phyloP scores from a whole-genome alignment of 768 basidiomycete genomes.

The Naganishia vaughanmartiniae region DNA sequence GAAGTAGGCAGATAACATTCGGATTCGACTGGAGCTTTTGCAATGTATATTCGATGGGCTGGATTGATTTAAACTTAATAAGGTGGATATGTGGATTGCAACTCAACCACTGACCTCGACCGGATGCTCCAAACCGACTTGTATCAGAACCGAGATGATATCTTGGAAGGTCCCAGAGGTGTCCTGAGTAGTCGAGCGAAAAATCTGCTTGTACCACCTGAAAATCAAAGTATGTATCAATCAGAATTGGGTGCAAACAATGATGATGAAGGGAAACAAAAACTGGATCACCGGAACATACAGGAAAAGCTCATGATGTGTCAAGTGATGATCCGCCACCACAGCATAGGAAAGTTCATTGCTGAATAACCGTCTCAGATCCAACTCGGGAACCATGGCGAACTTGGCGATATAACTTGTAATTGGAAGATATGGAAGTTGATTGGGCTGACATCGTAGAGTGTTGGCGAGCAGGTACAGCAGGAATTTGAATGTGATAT shows the following conservation, averaged over 20 bases:
- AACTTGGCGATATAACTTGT: conserved; percentile 11
- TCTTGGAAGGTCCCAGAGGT: conserved; percentile 3
- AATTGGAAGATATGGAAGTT: conserved; percentile 11
- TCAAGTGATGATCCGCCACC: not conserved
- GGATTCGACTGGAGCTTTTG: not conserved
- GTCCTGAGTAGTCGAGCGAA: not conserved
- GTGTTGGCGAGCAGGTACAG: conserved; percentile 14
- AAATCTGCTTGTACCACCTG: conserved; percentile 18
- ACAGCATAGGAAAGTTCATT: conserved; percentile 11
- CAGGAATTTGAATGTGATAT: conserved; percentile 13
- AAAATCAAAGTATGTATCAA: not conserved
- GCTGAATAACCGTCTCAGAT: not conserved
- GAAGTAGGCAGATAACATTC: not conserved
- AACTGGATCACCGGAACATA: not conserved
- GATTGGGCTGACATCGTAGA: conserved; percentile 5
- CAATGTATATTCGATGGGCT: conserved; percentile 5
- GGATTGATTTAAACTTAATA: not conserved
- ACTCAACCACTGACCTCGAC: not conserved
- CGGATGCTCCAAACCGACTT: not conserved
- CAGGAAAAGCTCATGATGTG: conserved; percentile 3
- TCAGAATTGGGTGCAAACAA: not conserved
- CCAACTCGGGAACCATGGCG: conserved; percentile 9
- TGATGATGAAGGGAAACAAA: not conserved
- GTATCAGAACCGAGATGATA: not conserved
- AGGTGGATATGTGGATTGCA: not conserved